A percentile compares a stretch with the other conserved stretches of the same genome.
Conservation (phyloP, 192 early-diverging fungal species). For the Physocladia obscura region DNA sequence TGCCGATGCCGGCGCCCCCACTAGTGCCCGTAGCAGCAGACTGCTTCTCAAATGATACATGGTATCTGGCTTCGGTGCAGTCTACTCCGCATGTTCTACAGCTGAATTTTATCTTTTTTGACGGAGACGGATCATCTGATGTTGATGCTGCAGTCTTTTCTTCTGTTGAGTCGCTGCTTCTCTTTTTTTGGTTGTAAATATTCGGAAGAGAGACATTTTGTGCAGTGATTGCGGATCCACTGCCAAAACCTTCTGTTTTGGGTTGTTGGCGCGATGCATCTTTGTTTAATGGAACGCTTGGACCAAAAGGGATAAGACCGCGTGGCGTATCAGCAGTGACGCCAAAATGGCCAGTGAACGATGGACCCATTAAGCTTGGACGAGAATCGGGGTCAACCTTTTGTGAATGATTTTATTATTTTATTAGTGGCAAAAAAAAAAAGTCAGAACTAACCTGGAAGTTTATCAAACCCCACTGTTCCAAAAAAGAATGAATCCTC, state of each 20-base stretch:
- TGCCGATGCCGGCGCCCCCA: background rate
- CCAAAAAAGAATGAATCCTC: constrained; percentile 95
- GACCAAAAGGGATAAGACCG: constrained; percentile 86
- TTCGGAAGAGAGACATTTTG: constrained; percentile 21
- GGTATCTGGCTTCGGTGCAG: constrained; percentile 78
- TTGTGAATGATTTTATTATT: background rate
- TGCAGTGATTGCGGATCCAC: constrained; percentile 25
- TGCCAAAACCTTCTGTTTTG: constrained; percentile 42
- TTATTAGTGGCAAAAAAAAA: constrained; percentile 3
- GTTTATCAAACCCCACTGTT: constrained; percentile 99
- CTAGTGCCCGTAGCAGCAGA: constrained; percentile 63
- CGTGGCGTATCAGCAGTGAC: constrained; percentile 88
- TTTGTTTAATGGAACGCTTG: constrained; percentile 40
- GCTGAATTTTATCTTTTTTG: constrained; percentile 39
- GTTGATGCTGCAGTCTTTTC: background rate
- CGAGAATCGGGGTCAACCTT: constrained; percentile 26
- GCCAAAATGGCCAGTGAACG: constrained; percentile 21
- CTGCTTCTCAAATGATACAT: constrained; percentile 88
- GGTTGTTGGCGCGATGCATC: constrained; percentile 19
- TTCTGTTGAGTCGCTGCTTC: no score
- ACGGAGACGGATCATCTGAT: background rate
- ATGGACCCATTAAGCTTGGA: constrained; percentile 30
- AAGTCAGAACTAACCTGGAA: constrained; percentile 70
- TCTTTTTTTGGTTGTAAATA: constrained; percentile 24
- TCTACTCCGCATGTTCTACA: constrained; percentile 87